A percentile compares a stretch with the other conserved stretches of the same genome.
phyloP scores from a whole-genome alignment of 2,329 filamentous ascomycete species.

The Ambrosiella beaveri region DNA sequence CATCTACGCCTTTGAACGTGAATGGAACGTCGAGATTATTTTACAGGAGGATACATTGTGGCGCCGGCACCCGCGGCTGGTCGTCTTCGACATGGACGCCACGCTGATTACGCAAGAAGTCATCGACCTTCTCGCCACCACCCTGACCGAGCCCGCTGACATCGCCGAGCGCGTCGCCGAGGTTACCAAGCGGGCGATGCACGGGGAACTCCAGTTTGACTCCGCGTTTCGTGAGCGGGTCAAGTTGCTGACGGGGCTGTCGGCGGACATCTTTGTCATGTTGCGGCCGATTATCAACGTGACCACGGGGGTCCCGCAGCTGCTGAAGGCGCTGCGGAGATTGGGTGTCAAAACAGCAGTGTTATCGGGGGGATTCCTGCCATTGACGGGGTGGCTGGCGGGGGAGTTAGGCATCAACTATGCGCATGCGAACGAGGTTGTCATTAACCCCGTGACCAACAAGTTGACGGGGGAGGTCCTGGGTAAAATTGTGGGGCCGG shows the following conservation, averaged over 20 bases:
- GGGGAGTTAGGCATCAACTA: constrained; percentile 68
- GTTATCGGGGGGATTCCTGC: constrained; percentile 79
- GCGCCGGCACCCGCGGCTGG: constrained; percentile 64
- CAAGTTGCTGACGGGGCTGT: constrained; percentile 62
- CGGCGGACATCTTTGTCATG: constrained; percentile 60
- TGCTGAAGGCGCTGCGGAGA: constrained; percentile 56
- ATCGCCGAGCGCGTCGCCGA: constrained; percentile 67
- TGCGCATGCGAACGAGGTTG: constrained; percentile 72
- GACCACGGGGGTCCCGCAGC: constrained; percentile 59
- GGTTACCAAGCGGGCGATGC: constrained; percentile 89
- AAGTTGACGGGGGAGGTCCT: constrained; percentile 55
- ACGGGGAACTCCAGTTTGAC: constrained; percentile 86
- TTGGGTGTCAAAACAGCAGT: constrained; percentile 81
- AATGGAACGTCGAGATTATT: constrained; percentile 77
- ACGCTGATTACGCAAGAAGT: constrained; percentile 95
- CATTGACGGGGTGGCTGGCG: constrained; percentile 75
- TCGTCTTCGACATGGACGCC: constrained; percentile 97
- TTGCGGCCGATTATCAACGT: constrained; percentile 61
- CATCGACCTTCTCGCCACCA: constrained; percentile 82
- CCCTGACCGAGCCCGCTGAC: constrained; percentile 49
- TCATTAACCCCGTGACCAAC: constrained; percentile 36
- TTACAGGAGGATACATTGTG: constrained; percentile 59
- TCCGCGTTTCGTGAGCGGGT: constrained; percentile 68
- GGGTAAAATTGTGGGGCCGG: constrained; percentile 56
- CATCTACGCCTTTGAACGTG: constrained; percentile 68